Conservation (phyloP, 805 yeast species). For the Lipomyces kockii region DNA sequence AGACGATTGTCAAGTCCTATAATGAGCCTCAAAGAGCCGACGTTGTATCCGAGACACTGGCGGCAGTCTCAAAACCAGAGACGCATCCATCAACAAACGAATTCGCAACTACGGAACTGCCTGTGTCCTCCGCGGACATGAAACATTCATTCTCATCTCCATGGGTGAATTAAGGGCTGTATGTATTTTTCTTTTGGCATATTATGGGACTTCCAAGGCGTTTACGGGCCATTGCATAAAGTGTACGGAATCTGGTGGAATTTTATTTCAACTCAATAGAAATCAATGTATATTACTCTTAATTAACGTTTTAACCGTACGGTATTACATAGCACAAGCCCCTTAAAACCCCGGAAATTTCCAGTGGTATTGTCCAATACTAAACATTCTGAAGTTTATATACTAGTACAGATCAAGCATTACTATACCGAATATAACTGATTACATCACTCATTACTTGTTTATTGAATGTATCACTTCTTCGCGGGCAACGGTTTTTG, state of each 20-base stretch:
- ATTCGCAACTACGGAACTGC: neutral
- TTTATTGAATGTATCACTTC: neutral
- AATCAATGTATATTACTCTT: neutral
- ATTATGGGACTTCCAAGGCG: neutral
- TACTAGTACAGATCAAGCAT: neutral
- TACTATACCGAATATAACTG: neutral
- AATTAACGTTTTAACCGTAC: neutral
- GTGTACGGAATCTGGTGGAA: neutral
- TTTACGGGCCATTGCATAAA: neutral
- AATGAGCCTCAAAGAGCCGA: neutral
- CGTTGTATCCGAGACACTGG: neutral
- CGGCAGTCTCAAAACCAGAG: neutral
- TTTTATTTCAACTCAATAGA: neutral
- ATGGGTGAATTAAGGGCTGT: neutral
- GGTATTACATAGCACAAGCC: neutral
- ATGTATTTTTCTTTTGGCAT: neutral
- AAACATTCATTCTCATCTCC: neutral
- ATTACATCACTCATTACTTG: neutral
- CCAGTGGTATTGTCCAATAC: neutral
- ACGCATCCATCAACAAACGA: neutral
- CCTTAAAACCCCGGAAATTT: neutral
- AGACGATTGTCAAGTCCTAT: neutral
- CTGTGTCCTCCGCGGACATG: neutral
- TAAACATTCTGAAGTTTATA: neutral
- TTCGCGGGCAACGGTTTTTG: constrained; percentile 15